phyloP scores from a whole-genome alignment of 768 basidiomycete species.

The Kwoniella dejecticola region DNA sequence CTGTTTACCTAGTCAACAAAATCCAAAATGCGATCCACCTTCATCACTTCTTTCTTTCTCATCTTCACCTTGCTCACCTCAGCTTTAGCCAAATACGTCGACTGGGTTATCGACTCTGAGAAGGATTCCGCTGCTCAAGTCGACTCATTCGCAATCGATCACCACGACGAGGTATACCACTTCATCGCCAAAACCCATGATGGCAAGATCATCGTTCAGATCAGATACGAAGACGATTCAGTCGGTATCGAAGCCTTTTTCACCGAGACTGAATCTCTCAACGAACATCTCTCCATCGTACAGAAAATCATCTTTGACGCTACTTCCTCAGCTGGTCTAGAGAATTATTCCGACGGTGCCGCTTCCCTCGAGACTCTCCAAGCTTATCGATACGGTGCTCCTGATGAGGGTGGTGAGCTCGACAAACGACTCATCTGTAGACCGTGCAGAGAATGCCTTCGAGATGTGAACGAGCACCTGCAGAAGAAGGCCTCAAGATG shows the following conservation, averaged over 20 bases:
- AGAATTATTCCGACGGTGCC: too few relatives aligned
- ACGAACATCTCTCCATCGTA: neutral
- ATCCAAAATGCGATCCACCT: too few relatives aligned
- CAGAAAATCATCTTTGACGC: neutral
- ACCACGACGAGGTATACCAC: slow-evolving; percentile 1
- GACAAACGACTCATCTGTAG: too few relatives aligned
- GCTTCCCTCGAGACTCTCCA: too few relatives aligned
- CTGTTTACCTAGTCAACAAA: too few relatives aligned
- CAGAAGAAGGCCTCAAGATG: neutral
- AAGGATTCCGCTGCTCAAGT: neutral
- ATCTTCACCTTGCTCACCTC: neutral
- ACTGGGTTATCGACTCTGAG: slow-evolving; percentile 6
- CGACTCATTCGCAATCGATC: neutral
- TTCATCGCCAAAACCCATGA: slow-evolving; percentile 7
- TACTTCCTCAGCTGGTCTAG: neutral
- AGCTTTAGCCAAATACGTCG: slow-evolving; percentile 4
- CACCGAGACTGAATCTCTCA: neutral
- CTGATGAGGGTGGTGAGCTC: too few relatives aligned
- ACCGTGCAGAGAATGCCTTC: too few relatives aligned
- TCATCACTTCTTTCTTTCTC: neutral
- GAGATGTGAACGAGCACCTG: too few relatives aligned
- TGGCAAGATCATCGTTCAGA: neutral
- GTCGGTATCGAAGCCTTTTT: slow-evolving; percentile 1
- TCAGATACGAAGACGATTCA: slow-evolving; percentile 6
- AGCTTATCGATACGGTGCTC: too few relatives aligned